phyloP scores from a whole-genome alignment of 2,329 filamentous ascomycete genomes.

The Cordyceps fumosorosea region DNA sequence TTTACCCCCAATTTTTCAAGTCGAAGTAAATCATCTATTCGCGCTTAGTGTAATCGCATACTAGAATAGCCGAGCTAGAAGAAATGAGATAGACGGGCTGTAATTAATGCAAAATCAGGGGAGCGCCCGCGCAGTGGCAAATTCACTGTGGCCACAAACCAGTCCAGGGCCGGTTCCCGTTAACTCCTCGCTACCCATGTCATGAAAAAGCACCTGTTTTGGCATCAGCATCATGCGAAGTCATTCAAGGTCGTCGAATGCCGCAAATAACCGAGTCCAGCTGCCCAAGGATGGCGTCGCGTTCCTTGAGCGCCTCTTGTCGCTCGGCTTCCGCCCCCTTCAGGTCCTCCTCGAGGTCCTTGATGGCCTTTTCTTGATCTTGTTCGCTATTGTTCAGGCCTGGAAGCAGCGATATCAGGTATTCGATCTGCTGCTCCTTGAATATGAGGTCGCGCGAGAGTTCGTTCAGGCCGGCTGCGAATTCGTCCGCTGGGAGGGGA shows the following conservation, averaged over 20 bases:
- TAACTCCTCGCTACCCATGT: constrained; percentile 25
- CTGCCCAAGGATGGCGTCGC: constrained; percentile 52
- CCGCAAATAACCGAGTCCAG: constrained; percentile 56
- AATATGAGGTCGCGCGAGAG: constrained; percentile 69
- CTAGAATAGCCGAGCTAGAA: neutral
- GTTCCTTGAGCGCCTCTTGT: constrained; percentile 57
- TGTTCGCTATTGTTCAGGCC: constrained; percentile 72
- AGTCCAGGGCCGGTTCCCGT: neutral
- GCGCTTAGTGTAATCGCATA: no score
- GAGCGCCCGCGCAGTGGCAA: neutral
- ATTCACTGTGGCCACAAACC: neutral
- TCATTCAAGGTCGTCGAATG: constrained; percentile 50
- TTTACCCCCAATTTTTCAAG: constrained; percentile 87
- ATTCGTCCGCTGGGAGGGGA: constrained; percentile 55
- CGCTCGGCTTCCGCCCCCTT: constrained; percentile 56
- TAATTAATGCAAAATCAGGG: neutral
- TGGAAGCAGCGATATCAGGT: constrained; percentile 66
- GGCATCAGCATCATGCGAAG: neutral
- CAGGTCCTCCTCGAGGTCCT: constrained; percentile 58
- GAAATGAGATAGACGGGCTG: neutral
- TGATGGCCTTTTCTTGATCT: constrained; percentile 64
- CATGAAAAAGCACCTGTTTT: neutral
- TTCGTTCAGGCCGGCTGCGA: constrained; percentile 62
- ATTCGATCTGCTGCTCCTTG: constrained; percentile 79
- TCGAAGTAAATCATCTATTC: constrained; percentile 20